phyloP scores from a whole-genome alignment of 2,329 filamentous ascomycete genomes.

The Zasmidium angulare region DNA sequence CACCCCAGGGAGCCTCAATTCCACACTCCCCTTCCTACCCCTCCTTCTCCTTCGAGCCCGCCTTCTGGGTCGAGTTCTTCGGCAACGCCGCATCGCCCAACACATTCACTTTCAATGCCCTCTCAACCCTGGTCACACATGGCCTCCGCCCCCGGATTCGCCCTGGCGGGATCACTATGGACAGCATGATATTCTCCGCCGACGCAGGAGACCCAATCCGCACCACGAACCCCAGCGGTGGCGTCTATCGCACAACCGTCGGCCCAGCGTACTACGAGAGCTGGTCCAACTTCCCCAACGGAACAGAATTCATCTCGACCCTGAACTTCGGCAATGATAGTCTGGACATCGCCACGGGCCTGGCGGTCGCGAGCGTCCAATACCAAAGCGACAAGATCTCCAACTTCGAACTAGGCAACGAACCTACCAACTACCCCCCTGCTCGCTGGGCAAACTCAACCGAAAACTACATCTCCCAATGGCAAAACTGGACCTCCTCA shows the following conservation, averaged over 20 bases:
- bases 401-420: slow-evolving; percentile 33
- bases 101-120: slow-evolving; percentile 27
- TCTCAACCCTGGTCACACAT: slow-evolving; percentile 29
- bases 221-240: slow-evolving; percentile 26
- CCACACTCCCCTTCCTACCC: slow-evolving; percentile 27
- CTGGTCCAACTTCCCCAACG: slow-evolving; percentile 32
- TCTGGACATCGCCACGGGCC: slow-evolving; percentile 27
- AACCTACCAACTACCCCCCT: slow-evolving; percentile 31
- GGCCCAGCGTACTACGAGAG: slow-evolving; percentile 33
- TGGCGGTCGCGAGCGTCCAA: slow-evolving; percentile 31
- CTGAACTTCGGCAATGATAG: slow-evolving; percentile 34
- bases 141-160: slow-evolving; percentile 29
- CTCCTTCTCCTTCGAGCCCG: slow-evolving; percentile 33
- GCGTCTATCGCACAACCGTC: slow-evolving; percentile 32
- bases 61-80: slow-evolving; percentile 35
- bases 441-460: slow-evolving; percentile 28
- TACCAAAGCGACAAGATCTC: slow-evolving; percentile 27
- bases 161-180: slow-evolving; percentile 34
- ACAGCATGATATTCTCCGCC: slow-evolving; percentile 31
- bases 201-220: slow-evolving; percentile 25
- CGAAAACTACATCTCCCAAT: slow-evolving; percentile 30
- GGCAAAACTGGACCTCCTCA: slow-evolving; percentile 29
- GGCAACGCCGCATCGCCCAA: slow-evolving; percentile 29
- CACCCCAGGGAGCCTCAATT: slow-evolving; percentile 25
- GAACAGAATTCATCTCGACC: slow-evolving; percentile 31